Evolutionary conservation across 768 basidiomycete species (phyloP).

Genomic region (Russula griseocarnosa): DNA sequence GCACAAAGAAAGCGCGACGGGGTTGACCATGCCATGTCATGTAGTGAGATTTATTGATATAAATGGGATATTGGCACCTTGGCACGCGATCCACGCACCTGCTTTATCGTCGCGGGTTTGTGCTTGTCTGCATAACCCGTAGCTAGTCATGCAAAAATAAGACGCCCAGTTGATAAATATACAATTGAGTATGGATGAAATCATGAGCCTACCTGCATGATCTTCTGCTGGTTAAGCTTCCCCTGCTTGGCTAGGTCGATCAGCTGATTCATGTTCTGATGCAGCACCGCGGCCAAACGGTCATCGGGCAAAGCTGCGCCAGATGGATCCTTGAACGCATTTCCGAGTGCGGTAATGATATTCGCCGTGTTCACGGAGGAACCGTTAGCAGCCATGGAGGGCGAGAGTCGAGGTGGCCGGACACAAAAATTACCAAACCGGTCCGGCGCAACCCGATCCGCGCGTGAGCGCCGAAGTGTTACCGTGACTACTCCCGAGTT

Average conservation of each 20-base stretch:
- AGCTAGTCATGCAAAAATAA: slow-evolving; percentile 38
- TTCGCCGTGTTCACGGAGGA: slow-evolving; percentile 29
- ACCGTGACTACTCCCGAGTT: too few species aligned
- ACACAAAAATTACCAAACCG: not conserved
- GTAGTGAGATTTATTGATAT: not conserved
- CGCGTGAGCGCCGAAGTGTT: not conserved
- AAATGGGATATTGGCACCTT: not conserved
- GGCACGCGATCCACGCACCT: not conserved
- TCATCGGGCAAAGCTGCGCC: slow-evolving; percentile 60
- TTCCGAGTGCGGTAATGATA: slow-evolving; percentile 60
- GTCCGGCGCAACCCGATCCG: slow-evolving; percentile 8
- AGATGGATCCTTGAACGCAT: slow-evolving; percentile 59
- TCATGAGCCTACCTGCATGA: slow-evolving; percentile 52
- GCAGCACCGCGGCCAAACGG: slow-evolving; percentile 58
- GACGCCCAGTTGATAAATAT: not conserved
- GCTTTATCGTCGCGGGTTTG: slow-evolving; percentile 37
- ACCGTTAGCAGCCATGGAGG: slow-evolving; percentile 19
- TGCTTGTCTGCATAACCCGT: slow-evolving; percentile 64
- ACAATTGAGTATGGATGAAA: not conserved
- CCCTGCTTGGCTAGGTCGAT: slow-evolving; percentile 71
- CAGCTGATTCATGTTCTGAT: slow-evolving; percentile 62
- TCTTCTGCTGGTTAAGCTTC: slow-evolving; percentile 67
- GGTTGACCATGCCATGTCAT: not conserved
- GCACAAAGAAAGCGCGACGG: too few species aligned
- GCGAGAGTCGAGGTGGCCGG: not conserved